A percentile compares a stretch with the other conserved stretches of the same genome.
Conservation (phyloP, 139 green algal species). For the Auxenochlorella pyrenoidosa region DNA sequence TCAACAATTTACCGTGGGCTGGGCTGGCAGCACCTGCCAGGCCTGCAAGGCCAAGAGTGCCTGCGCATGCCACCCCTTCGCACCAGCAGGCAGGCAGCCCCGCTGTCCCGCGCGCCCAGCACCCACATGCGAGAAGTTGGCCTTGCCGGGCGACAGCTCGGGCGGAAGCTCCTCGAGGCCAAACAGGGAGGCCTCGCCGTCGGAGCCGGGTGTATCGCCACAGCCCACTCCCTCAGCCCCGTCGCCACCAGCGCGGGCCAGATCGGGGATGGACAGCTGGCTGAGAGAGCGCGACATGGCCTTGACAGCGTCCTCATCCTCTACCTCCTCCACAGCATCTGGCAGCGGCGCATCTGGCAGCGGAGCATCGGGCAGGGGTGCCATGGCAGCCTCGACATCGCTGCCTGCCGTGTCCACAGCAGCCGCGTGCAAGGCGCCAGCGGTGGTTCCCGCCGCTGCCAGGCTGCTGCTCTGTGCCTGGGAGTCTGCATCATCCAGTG, state of each 20-base stretch:
- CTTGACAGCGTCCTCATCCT: not conserved
- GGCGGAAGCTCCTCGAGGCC: conserved; percentile 2
- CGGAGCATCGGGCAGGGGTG: not conserved
- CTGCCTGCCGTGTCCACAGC: not conserved
- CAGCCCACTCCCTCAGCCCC: not conserved
- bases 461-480: no score
- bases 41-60: not conserved
- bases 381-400: not conserved
- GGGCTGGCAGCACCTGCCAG: not conserved
- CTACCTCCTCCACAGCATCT: not conserved
- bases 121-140: conserved; percentile 23
- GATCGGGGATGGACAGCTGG: conserved; percentile 16
- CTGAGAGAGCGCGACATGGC: conserved; percentile 5
- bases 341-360: not conserved
- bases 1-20: not conserved
- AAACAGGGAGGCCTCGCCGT: not conserved
- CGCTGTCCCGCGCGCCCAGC: not conserved
- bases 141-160: not conserved
- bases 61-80: no score
- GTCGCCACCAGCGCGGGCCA: no score
- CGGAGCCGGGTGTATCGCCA: not conserved
- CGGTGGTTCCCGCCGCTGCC: not conserved
- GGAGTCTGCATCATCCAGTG: no score
- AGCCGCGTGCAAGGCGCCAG: not conserved
- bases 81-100: no score